Evolutionary conservation across 2,329 filamentous ascomycete genomes (phyloP), one percentile per base, ranked within the genome.

Genomic region (Thielaviopsis euricoi): DNA sequence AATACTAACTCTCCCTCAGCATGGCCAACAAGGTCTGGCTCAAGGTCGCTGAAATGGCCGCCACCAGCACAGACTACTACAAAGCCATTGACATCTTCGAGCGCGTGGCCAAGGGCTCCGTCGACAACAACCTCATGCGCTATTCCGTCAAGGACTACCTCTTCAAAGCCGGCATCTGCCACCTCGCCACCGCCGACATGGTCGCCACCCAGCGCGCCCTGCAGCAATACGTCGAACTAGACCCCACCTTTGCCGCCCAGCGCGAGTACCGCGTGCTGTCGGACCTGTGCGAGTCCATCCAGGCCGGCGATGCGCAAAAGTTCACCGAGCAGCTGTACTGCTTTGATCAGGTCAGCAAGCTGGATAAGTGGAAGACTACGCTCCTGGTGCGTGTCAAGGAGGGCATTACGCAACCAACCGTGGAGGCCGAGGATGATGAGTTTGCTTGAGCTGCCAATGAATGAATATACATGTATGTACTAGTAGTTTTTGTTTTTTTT

Each of bases 311-410:
- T 65, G 84, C 86, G 69, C 89, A 95, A 65, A 76, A 78, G 61
- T 97, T 95, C 66, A 81, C 85, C 22, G 88, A 95, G 67, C 89
- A 90, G 69, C 72, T 93, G 62, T 95, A 86, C 75, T 83, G 91
- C 69, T 97, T 82, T 67, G 89, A 96, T 69, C 87, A 94, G 74
- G 77, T 95, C 73, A 93, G 84, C 73, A 93, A 93, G 76, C 74
- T 97, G 66, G 90, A 96, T 68, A 93, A 91, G 75, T 97, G 91
- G 91, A 95, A 96, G 85, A 95, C 87, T 55, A 87, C 85, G 33
- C 74, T 95, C 59, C 71, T 95, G 62, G 73, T 95, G 66, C 80
- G 83, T 64, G 79, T 96, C 66, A 96, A 96, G 83, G 83, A 84
- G 65, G 77, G 77, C 57, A 94, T 95, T 65, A 85, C 91, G 72